These are phyloP conservation scores for Helicocarpus griseus DNA, from an alignment of 2,329 filamentous ascomycete genomes.

Conservation along the genomic window DNA sequence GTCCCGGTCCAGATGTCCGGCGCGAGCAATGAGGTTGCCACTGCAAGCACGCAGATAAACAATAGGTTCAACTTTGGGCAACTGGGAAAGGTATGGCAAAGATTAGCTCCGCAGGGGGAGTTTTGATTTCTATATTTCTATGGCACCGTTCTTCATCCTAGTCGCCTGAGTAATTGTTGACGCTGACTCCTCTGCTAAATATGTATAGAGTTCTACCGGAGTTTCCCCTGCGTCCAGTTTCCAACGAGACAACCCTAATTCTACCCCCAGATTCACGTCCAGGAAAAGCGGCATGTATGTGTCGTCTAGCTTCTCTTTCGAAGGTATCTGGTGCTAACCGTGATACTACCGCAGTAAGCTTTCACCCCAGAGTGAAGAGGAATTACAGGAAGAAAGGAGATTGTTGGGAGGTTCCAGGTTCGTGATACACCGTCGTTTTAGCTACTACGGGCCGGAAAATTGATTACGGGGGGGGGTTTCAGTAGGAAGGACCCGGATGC, in stretches of 20 bases:
- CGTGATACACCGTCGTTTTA: not conserved
- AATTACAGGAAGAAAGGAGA: slow-evolving; percentile 9
- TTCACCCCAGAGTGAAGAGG: not conserved
- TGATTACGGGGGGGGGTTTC: not conserved
- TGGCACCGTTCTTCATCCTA: not conserved
- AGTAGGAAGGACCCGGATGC: not conserved
- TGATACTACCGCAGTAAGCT: not conserved
- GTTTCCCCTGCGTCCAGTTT: not conserved
- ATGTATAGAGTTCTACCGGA: not conserved
- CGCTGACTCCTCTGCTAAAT: not conserved
- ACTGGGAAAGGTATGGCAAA: not conserved
- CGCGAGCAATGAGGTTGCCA: slow-evolving; percentile 13
- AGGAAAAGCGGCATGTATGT: not conserved
- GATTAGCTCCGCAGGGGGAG: not conserved
- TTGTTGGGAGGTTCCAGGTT: slow-evolving; percentile 6
- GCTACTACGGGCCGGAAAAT: not conserved
- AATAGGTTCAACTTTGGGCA: not conserved
- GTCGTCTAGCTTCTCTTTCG: not conserved
- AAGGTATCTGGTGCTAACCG: not conserved
- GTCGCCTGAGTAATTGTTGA: not conserved
- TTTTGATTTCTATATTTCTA: too few species aligned
- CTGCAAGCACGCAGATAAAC: not conserved
- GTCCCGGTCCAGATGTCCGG: slow-evolving; percentile 18
- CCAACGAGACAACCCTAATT: not conserved
- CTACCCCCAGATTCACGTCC: not conserved